Base-by-base conservation (phyloP, 306 rosid species). In the Sicyos baderoa region DNA sequence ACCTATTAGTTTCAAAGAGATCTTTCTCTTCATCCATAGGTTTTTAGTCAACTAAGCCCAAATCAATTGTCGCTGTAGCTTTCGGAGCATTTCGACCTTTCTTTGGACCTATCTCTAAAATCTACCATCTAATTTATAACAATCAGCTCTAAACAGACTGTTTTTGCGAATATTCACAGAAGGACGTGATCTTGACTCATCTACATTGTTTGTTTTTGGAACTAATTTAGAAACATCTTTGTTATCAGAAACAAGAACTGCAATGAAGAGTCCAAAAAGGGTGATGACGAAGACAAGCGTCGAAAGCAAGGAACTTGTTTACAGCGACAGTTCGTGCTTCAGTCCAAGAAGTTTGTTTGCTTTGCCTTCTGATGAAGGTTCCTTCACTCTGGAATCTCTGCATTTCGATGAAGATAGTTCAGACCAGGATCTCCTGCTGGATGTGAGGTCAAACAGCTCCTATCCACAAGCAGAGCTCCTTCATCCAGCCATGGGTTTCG, bases 391-490 rank as follows among this genome's bases (percentile, higher is more conserved):
- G 42, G 92, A 84, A 56, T 80, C 97, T 29, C 73, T 90, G 64
- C 84, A 79, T 84, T 88, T 88, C 71, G 86, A 73, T 0, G 90
- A 79, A 62, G 96, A 88, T 55, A 90, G 79, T 79, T 83, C 80
- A 74, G 97, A 88, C 56, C 97, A 88, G 70, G 97, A 83, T 75
- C 81, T 94, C 59, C 89, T 94, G 68, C 78, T 94, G 72, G 96
- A 94, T 53, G 89, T 94, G 75, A 91, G 96, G 18, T 90, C 90
- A 42, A 85, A 94, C 35, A 82, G 82, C 72, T 90, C 90, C 37
- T 94, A 88, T 37, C 92, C 95, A 6, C 86, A 90, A 78, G 99
- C 99, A 77, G 97, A 94, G 79, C 96, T 94, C 19, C 80, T 94
- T 65, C 81, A 57, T 51, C 95, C 96, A 45, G 37, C 82, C 29